Percentiles rank a stretch among this genome's conserved stretches.
Evolutionary conservation across 2,329 filamentous ascomycete genomes (phyloP).

Genomic region (Stemphylium vesicarium): DNA sequence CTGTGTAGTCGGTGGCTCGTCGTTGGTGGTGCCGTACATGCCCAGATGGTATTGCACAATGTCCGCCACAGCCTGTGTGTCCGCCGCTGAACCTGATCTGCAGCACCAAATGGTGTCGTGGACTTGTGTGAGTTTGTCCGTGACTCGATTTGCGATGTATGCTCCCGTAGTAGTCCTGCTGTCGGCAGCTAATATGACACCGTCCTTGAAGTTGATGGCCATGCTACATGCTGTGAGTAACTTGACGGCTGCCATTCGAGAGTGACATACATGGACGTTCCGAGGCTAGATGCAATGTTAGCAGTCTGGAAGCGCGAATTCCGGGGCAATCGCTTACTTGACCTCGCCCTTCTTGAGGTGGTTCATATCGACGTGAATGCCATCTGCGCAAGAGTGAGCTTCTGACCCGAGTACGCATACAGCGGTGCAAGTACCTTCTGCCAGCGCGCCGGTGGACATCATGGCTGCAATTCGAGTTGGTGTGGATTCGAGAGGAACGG

Average conservation of each 20-base stretch:
- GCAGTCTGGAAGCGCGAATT: neutral
- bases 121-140: slow-evolving; percentile 97
- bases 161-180: slow-evolving; percentile 96
- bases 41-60: slow-evolving; percentile 97
- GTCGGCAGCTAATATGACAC: slow-evolving; percentile 96
- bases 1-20: slow-evolving; percentile 90
- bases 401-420: slow-evolving; percentile 10
- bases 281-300: slow-evolving; percentile 66
- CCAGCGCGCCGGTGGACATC: slow-evolving; percentile 47
- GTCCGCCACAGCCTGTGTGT: slow-evolving; percentile 97
- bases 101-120: slow-evolving; percentile 99
- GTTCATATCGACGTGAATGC: slow-evolving; percentile 99
- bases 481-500: neutral
- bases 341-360: slow-evolving; percentile 98
- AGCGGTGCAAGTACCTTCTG: slow-evolving; percentile 42
- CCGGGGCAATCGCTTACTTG: slow-evolving; percentile 71
- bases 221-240: slow-evolving; percentile 66
- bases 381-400: slow-evolving; percentile 69
- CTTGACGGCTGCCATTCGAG: slow-evolving; percentile 23
- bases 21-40: slow-evolving; percentile 88
- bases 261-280: slow-evolving; percentile 87
- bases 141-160: slow-evolving; percentile 99
- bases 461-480: slow-evolving; percentile 26
- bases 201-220: slow-evolving; percentile 98
- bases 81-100: slow-evolving; percentile 93